Conservation (phyloP, 768 basidiomycete species). For the Suillus fuscotomentosus region DNA sequence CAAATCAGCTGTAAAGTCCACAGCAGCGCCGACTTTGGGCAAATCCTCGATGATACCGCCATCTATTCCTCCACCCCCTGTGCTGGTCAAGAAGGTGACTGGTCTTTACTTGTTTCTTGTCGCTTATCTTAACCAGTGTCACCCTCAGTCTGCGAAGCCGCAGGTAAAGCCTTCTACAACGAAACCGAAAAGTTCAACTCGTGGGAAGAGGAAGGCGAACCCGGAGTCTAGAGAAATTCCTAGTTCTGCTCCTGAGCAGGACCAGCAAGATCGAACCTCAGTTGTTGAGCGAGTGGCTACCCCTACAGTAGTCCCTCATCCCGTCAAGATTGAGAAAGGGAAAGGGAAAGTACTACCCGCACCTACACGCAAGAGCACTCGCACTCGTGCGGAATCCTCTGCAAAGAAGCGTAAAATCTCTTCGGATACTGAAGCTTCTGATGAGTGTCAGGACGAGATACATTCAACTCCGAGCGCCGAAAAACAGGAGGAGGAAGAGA, state of each 20-base stretch:
- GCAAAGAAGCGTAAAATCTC: conserved; percentile 19
- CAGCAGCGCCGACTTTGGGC: conserved; percentile 9
- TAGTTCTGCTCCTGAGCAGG: conserved; percentile 61
- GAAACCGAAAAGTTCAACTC: conserved; percentile 13
- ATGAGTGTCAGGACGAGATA: conserved; percentile 1
- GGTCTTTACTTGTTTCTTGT: not conserved
- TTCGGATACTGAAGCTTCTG: conserved; percentile 27
- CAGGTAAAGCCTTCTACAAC: conserved; percentile 11
- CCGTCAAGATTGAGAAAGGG: conserved; percentile 9
- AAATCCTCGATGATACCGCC: conserved; percentile 8
- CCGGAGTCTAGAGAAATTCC: conserved; percentile 42
- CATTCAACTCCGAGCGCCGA: conserved; percentile 15
- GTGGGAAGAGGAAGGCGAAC: conserved; percentile 13
- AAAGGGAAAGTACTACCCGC: not conserved
- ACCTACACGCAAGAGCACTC: conserved; percentile 8
- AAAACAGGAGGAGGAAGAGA: conserved; percentile 38
- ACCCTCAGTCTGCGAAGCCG: not conserved
- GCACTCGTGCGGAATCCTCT: conserved; percentile 9
- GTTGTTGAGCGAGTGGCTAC: conserved; percentile 12
- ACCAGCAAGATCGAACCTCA: conserved; percentile 23
- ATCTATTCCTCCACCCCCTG: not conserved
- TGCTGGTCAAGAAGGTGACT: conserved; percentile 18
- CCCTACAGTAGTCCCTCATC: not conserved
- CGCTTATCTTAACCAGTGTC: not conserved
- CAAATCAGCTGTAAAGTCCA: conserved; percentile 21